phyloP scores from a whole-genome alignment of 2,329 filamentous ascomycete genomes.

The Diaporthe batatas region DNA sequence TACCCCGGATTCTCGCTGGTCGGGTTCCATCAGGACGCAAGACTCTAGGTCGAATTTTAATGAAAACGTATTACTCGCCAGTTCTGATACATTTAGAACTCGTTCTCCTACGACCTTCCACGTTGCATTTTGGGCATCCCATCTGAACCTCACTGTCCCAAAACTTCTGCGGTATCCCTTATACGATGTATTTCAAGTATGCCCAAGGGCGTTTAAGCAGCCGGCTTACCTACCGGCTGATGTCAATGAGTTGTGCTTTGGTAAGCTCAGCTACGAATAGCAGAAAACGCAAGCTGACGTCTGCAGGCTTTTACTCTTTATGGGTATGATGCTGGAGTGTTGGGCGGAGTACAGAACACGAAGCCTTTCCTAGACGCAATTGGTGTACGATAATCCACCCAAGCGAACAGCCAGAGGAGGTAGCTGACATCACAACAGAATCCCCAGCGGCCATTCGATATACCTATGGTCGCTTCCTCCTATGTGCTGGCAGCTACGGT shows the following conservation, averaged over 20 bases:
- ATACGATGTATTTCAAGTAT: constrained; percentile 9
- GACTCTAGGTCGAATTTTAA: not conserved
- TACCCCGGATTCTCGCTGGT: not conserved
- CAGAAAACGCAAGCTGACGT: not conserved
- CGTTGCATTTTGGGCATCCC: no score
- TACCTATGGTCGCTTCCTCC: constrained; percentile 8
- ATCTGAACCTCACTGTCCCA: not conserved
- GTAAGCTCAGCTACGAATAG: not conserved
- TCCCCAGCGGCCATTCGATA: not conserved
- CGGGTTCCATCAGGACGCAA: not conserved
- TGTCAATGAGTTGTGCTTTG: constrained; percentile 14
- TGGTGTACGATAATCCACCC: not conserved
- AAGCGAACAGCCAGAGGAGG: no score
- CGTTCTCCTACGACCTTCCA: no score
- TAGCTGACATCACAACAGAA: not conserved
- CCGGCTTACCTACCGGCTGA: not conserved
- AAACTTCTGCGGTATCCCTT: rapidly evolving
- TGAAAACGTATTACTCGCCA: not conserved
- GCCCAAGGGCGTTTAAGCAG: constrained; percentile 7
- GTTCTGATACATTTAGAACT: no score
- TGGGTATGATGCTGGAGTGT: constrained; percentile 2
- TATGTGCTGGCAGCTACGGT: constrained; percentile 13
- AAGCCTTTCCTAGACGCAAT: constrained; percentile 14
- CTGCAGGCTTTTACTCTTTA: constrained; percentile 12
- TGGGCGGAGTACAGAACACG: not conserved